Conservation (phyloP, 1,139 yeast genomes). For the Yarrowia galli region DNA sequence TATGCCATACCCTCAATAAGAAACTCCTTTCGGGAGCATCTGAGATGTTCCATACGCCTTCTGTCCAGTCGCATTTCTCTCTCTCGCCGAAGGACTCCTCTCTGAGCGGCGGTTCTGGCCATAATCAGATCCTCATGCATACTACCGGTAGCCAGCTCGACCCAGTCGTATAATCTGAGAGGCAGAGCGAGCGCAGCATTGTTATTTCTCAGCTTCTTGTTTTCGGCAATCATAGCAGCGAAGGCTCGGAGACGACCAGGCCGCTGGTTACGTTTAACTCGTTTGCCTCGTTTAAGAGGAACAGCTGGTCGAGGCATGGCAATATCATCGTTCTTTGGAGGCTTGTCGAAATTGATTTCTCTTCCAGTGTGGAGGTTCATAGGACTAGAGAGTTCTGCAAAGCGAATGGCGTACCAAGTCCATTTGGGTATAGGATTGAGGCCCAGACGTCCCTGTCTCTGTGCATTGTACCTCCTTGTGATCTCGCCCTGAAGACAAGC, state of each 20-base stretch:
- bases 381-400: background rate
- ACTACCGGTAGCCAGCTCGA: background rate
- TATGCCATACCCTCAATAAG: background rate
- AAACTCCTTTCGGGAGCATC: slow-evolving; percentile 9
- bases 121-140: background rate
- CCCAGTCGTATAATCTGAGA: background rate
- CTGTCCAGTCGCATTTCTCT: background rate
- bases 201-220: background rate
- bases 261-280: slow-evolving; percentile 5
- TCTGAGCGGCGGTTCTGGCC: background rate
- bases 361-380: background rate
- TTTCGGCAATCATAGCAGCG: slow-evolving; percentile 4
- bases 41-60: background rate
- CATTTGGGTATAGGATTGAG: slow-evolving; percentile 1
- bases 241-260: background rate
- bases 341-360: background rate
- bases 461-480: background rate
- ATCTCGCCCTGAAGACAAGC: slow-evolving; percentile 6
- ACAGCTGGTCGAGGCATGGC: background rate
- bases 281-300: background rate
- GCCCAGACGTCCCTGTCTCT: background rate
- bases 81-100: background rate
- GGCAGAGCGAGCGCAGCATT: background rate
- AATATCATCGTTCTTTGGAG: background rate
- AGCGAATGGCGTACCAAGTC: slow-evolving; percentile 17